Evolutionary conservation across 441 rosid genomes (phyloP).

Genomic region (Raphanus hybrid): DNA sequence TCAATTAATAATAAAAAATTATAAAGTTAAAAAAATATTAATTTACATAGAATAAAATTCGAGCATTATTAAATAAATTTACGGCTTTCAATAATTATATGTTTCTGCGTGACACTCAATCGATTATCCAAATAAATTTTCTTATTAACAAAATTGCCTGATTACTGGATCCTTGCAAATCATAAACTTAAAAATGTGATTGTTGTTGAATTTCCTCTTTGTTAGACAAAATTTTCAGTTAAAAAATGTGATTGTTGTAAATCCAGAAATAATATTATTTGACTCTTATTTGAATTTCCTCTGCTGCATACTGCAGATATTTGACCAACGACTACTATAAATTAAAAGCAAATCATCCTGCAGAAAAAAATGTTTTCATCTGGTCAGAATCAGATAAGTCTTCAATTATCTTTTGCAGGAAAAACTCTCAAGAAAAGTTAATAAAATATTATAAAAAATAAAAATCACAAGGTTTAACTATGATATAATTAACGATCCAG

Average conservation of each 20-base stretch:
- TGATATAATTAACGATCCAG: not conserved
- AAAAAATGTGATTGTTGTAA: not conserved
- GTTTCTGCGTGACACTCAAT: not conserved
- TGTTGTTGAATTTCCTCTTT: conserved; percentile 8
- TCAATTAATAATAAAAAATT: too few relatives aligned
- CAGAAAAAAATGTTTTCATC: not conserved
- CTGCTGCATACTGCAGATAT: conserved; percentile 33
- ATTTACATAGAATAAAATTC: conserved; percentile 8
- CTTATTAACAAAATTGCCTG: not conserved
- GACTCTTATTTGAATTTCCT: conserved; percentile 3
- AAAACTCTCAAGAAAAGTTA: not conserved
- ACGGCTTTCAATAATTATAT: not conserved
- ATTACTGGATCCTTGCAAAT: not conserved
- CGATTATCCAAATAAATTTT: not conserved
- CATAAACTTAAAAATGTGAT: not conserved
- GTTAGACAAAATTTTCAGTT: too few relatives aligned
- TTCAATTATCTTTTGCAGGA: not conserved
- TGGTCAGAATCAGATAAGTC: not conserved
- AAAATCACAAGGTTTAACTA: not conserved
- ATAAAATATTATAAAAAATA: not conserved
- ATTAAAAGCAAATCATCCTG: conserved; percentile 26
- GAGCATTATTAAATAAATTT: not conserved
- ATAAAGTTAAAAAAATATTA: too few relatives aligned
- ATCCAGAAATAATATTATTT: not conserved
- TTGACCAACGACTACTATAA: conserved; percentile 39